These are phyloP conservation scores for Apostasia shenzhenica DNA, from an alignment of 106 monocot genomes.

Conservation along the genomic window DNA sequence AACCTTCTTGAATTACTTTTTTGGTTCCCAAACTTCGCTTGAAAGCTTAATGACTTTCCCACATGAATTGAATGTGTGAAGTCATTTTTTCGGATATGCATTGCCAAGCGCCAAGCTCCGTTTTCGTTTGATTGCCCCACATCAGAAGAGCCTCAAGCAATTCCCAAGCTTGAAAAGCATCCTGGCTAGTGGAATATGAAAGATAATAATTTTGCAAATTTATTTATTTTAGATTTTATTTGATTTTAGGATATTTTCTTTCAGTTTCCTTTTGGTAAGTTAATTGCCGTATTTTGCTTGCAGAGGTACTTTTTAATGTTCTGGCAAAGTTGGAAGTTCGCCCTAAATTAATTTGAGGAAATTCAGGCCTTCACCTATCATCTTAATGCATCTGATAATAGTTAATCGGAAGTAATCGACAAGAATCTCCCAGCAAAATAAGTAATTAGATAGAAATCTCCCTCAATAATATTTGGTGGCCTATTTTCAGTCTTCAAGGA, in stretches of 20 bases:
- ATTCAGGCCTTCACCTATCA: slow-evolving; percentile 89
- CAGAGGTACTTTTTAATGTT: slow-evolving; percentile 78
- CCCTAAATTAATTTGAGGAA: slow-evolving; percentile 33
- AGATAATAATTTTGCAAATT: too few species aligned
- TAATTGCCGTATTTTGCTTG: slow-evolving; percentile 11
- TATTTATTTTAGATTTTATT: slow-evolving; percentile 11
- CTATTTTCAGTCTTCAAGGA: slow-evolving; percentile 41
- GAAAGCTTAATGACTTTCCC: slow-evolving; percentile 3
- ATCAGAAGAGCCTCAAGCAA: slow-evolving; percentile 18
- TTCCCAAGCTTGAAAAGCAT: slow-evolving; percentile 66
- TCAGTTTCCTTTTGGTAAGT: background rate
- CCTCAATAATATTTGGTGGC: slow-evolving; percentile 42
- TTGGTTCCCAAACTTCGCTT: slow-evolving; percentile 1
- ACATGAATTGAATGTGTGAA: slow-evolving; percentile 19
- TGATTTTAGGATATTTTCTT: background rate
- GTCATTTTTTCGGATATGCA: background rate
- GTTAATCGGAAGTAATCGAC: slow-evolving; percentile 48
- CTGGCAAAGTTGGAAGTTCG: slow-evolving; percentile 24
- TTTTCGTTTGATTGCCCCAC: slow-evolving; percentile 1
- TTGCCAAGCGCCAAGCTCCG: slow-evolving; percentile 25
- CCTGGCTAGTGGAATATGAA: slow-evolving; percentile 71
- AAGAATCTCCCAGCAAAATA: slow-evolving; percentile 51
- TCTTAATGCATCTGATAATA: slow-evolving; percentile 52
- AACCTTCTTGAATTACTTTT: slow-evolving; percentile 11
- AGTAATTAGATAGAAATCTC: slow-evolving; percentile 62